A percentile compares a stretch with the other conserved stretches of the same genome.
Conservation (phyloP, 164 flowering plant genomes). For the Warburgia ugandensis region DNA sequence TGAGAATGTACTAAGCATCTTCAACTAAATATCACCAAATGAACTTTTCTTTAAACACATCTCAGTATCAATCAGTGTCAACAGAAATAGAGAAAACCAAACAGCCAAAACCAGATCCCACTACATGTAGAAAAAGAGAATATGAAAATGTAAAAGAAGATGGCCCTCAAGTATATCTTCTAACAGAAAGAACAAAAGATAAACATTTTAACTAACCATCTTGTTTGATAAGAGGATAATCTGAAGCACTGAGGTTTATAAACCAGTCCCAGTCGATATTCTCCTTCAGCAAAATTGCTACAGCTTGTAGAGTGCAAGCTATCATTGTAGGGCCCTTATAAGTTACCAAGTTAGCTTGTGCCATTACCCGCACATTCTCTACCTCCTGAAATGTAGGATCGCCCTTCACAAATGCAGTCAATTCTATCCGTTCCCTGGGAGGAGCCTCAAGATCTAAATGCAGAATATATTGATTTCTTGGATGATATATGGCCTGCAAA, state of each 20-base stretch:
- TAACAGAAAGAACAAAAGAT: no score
- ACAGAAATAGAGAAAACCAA: no score
- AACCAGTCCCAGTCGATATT: constrained; percentile 96
- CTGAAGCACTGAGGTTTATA: constrained; percentile 95
- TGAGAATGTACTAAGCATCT: no score
- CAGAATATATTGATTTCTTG: constrained; percentile 79
- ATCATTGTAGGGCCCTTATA: constrained; percentile 98
- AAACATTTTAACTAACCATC: no score
- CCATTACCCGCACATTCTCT: constrained; percentile 87
- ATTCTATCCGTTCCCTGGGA: constrained; percentile 73
- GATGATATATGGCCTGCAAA: constrained; percentile 89
- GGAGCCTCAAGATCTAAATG: constrained; percentile 99
- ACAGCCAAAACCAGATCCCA: no score
- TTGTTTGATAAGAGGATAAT: constrained; percentile 96
- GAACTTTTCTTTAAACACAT: no score
- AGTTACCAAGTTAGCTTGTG: constrained; percentile 87
- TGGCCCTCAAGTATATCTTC: no score
- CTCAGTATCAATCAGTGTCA: no score
- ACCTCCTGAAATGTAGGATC: constrained; percentile 69
- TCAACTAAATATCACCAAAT: no score
- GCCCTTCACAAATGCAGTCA: constrained; percentile 49
- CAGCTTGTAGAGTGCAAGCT: constrained; percentile 92
- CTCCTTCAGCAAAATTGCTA: constrained; percentile 79
- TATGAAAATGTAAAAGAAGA: no score
- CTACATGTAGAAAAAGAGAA: no score